Percentiles rank a stretch among this genome's conserved stretches.
These are phyloP conservation scores for Phytophthora fragariae DNA, from an alignment of 352 stramenopile species.

Conservation along the genomic window DNA sequence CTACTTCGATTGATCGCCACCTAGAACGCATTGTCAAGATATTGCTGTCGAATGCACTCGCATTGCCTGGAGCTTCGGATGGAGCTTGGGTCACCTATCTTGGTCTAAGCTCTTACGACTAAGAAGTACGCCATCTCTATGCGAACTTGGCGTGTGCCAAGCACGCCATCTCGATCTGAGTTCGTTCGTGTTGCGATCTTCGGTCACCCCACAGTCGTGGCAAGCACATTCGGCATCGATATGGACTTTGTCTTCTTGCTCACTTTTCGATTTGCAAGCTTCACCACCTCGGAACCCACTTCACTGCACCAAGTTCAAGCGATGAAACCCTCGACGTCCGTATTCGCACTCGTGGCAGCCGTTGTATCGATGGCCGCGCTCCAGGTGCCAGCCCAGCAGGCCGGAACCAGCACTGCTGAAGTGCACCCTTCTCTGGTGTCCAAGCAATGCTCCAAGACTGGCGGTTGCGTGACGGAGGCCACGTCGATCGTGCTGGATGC, in stretches of 20 bases:
- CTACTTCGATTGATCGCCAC: neutral
- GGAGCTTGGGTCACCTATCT: neutral
- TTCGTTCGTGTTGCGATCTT: constrained; percentile 19
- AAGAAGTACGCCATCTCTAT: constrained; percentile 10
- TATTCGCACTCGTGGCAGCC: constrained; percentile 24
- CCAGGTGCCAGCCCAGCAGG: constrained; percentile 47
- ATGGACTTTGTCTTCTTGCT: neutral
- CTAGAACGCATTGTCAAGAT: neutral
- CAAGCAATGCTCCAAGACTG: constrained; percentile 48
- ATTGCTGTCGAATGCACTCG: neutral
- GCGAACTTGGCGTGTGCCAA: constrained; percentile 21
- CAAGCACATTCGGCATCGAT: neutral
- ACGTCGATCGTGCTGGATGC: constrained; percentile 76
- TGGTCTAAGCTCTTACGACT: neutral
- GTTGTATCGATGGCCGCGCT: constrained; percentile 23
- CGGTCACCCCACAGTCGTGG: neutral
- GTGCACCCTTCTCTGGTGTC: constrained; percentile 60
- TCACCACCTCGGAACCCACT: neutral
- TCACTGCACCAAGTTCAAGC: constrained; percentile 10
- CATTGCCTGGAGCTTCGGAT: neutral
- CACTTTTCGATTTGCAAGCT: constrained; percentile 41
- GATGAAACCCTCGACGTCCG: constrained; percentile 32
- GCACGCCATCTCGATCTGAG: constrained; percentile 32
- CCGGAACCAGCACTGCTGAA: constrained; percentile 54
- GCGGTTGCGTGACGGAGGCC: constrained; percentile 48